phyloP scores from a whole-genome alignment of 2,329 filamentous ascomycete species.

The Curvularia spicifera region DNA sequence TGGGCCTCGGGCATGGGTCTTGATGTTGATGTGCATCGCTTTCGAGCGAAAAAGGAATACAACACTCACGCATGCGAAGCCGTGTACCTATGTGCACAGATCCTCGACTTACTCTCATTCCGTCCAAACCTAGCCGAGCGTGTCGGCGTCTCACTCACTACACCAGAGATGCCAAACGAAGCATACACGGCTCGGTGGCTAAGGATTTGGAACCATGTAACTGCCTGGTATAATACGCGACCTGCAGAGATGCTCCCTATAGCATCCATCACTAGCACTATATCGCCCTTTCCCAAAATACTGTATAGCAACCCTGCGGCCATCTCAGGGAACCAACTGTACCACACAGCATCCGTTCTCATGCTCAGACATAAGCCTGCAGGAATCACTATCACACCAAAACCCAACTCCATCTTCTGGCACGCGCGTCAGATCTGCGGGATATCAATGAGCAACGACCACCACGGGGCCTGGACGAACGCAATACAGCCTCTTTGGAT shows the following conservation, averaged over 20 bases:
- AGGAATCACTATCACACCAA: constrained; percentile 22
- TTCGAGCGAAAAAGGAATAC: constrained; percentile 45
- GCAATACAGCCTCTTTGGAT: constrained; percentile 57
- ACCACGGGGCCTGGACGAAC: constrained; percentile 57
- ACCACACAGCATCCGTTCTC: constrained; percentile 24
- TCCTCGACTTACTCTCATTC: constrained; percentile 41
- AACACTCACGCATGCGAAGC: constrained; percentile 67
- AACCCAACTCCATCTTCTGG: constrained; percentile 52
- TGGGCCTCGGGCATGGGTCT: constrained; percentile 56
- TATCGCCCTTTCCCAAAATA: constrained; percentile 20
- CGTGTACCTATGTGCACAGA: constrained; percentile 62
- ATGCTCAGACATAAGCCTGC: constrained; percentile 33
- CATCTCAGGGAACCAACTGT: constrained; percentile 26
- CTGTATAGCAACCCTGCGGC: constrained; percentile 26
- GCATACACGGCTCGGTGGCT: constrained; percentile 32
- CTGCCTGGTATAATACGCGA: constrained; percentile 42
- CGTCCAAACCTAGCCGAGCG: constrained; percentile 29
- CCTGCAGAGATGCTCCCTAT: constrained; percentile 29
- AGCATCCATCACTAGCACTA: constrained; percentile 7
- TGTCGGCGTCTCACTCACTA: constrained; percentile 14
- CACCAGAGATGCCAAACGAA: background rate
- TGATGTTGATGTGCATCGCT: constrained; percentile 50
- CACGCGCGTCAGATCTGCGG: constrained; percentile 57
- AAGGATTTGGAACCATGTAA: constrained; percentile 41
- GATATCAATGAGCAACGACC: constrained; percentile 54